A percentile compares a stretch with the other conserved stretches of the same genome.
Evolutionary conservation across 2,329 filamentous ascomycete genomes (phyloP).

Genomic region (Rutstroemia sp.): DNA sequence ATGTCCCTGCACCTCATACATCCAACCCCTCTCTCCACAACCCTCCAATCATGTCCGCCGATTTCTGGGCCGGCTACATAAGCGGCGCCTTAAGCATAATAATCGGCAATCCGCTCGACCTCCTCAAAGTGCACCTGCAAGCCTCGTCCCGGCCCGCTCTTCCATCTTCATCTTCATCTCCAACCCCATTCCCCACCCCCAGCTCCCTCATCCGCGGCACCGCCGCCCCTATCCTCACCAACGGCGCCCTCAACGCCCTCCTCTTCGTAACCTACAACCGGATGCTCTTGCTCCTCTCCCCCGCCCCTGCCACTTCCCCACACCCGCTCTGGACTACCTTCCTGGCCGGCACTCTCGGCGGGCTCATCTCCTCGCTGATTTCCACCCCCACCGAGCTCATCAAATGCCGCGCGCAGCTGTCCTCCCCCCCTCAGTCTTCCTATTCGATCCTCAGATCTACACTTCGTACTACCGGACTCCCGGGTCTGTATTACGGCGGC

Average conservation of each 20-base stretch:
- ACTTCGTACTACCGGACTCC: conserved; percentile 48
- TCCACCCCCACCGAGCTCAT: conserved; percentile 85
- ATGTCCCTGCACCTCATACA: not conserved
- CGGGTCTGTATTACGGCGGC: conserved; percentile 76
- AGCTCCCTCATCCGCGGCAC: conserved; percentile 52
- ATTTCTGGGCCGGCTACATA: conserved; percentile 91
- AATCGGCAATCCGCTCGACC: conserved; percentile 79
- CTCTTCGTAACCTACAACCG: conserved; percentile 90
- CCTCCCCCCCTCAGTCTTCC: conserved; percentile 31
- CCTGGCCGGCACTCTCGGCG: conserved; percentile 72
- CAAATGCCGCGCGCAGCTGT: conserved; percentile 82
- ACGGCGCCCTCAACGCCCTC: conserved; percentile 84
- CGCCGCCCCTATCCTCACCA: conserved; percentile 79
- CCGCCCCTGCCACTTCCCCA: conserved; percentile 2
- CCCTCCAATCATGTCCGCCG: conserved; percentile 39
- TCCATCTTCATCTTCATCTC: not conserved
- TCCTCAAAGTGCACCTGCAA: conserved; percentile 77
- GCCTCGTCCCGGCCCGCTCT: conserved; percentile 33
- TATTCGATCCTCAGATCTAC: conserved; percentile 56
- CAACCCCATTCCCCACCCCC: conserved; percentile 30
- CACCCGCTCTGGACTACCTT: conserved; percentile 60
- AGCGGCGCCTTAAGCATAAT: conserved; percentile 81
- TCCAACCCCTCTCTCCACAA: not conserved
- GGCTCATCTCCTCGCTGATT: conserved; percentile 77
- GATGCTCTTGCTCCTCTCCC: conserved; percentile 53